A percentile compares a stretch with the other conserved stretches of the same genome.
phyloP scores from a whole-genome alignment of 768 basidiomycete genomes.

The Lanmaoa rubissima region DNA sequence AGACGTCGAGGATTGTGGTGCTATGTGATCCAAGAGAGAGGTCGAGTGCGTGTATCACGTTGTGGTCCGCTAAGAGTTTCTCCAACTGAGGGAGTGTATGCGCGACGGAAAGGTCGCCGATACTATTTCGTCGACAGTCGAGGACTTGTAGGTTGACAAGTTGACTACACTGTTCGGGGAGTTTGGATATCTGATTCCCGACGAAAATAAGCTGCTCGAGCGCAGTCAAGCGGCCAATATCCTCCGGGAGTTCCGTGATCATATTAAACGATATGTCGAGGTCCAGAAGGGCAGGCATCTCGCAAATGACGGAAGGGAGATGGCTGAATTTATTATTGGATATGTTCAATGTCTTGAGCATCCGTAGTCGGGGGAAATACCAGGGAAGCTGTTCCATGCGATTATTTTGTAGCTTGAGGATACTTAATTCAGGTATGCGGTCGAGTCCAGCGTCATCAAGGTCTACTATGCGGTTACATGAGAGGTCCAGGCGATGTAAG shows the following conservation, averaged over 20 bases:
- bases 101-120: constrained; percentile 70
- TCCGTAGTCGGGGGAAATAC: constrained; percentile 74
- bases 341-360: constrained; percentile 80
- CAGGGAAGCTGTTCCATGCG: constrained; percentile 83
- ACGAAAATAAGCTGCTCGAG: constrained; percentile 77
- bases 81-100: constrained; percentile 69
- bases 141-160: constrained; percentile 64
- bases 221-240: constrained; percentile 64
- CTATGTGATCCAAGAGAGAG: constrained; percentile 69
- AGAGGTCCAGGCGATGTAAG: constrained; percentile 80
- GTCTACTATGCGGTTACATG: constrained; percentile 87
- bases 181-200: constrained; percentile 75
- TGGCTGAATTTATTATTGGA: constrained; percentile 91
- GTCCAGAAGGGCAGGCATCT: constrained; percentile 71
- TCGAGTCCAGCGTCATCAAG: constrained; percentile 85
- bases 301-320: constrained; percentile 73
- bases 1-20: constrained; percentile 60
- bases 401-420: constrained; percentile 85
- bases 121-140: constrained; percentile 84
- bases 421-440: constrained; percentile 63
- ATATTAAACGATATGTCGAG: constrained; percentile 96
- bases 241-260: constrained; percentile 76
- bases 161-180: constrained; percentile 59
- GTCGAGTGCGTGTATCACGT: constrained; percentile 77
- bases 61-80: constrained; percentile 75